Percentiles rank a stretch among this genome's conserved stretches.
Evolutionary conservation across 805 yeast genomes (phyloP).

Genomic region (Yamadazyma kitorensis): DNA sequence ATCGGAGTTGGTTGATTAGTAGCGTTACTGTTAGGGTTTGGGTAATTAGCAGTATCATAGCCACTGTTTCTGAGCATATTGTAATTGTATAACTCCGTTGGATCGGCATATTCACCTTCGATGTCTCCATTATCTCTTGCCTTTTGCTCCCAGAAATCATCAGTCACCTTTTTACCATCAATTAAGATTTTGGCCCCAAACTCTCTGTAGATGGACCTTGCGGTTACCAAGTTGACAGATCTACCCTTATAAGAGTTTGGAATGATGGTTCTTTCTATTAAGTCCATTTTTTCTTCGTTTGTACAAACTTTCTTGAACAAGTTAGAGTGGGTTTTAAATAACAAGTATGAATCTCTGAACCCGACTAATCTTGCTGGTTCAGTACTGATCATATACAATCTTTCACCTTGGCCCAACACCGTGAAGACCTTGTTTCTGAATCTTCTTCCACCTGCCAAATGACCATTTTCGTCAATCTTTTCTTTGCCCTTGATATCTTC

Average conservation of each 20-base stretch:
- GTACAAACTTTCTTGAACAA: slow-evolving; percentile 70
- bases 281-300: slow-evolving; percentile 76
- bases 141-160: slow-evolving; percentile 80
- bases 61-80: slow-evolving; percentile 35
- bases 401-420: slow-evolving; percentile 61
- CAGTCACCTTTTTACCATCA: slow-evolving; percentile 76
- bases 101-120: slow-evolving; percentile 71
- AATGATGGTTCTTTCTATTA: slow-evolving; percentile 75
- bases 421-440: slow-evolving; percentile 72
- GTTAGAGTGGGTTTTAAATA: slow-evolving; percentile 81
- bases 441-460: slow-evolving; percentile 66
- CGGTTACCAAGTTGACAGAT: slow-evolving; percentile 85
- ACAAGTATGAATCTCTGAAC: slow-evolving; percentile 83
- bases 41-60: slow-evolving; percentile 7
- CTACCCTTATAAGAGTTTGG: slow-evolving; percentile 92
- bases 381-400: slow-evolving; percentile 84
- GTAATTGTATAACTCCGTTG: slow-evolving; percentile 44
- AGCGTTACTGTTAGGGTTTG: slow-evolving; percentile 30
- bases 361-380: slow-evolving; percentile 97
- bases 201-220: slow-evolving; percentile 83
- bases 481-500: slow-evolving; percentile 76
- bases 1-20: slow-evolving; percentile 22
- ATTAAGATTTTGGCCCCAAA: slow-evolving; percentile 84
- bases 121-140: slow-evolving; percentile 60
- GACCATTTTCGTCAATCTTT: slow-evolving; percentile 69